These are phyloP conservation scores for Kodamaea neixiangensis DNA, from an alignment of 805 yeast genomes.

Conservation along the genomic window DNA sequence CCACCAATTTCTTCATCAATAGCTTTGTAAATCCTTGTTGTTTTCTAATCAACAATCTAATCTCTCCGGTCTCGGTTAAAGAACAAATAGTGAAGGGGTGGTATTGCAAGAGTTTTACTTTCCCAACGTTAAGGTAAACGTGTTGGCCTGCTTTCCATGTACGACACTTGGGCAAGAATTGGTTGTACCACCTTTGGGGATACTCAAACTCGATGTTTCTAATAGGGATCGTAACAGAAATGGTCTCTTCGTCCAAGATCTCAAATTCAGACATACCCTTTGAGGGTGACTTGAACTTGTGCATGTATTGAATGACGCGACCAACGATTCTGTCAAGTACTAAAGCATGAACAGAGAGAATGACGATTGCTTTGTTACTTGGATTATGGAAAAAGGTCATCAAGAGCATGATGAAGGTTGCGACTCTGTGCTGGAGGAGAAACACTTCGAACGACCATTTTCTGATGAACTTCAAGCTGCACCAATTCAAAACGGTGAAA, in stretches of 20 bases:
- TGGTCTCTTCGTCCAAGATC: conserved; percentile 42
- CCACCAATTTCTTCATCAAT: conserved; percentile 29
- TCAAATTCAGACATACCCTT: conserved; percentile 40
- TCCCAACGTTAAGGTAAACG: conserved; percentile 41
- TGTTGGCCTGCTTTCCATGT: conserved; percentile 54
- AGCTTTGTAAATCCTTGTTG: conserved; percentile 46
- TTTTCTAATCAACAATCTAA: conserved; percentile 42
- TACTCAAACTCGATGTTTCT: conserved; percentile 16
- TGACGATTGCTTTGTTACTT: conserved; percentile 31
- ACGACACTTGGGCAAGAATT: conserved; percentile 36
- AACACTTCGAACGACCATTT: conserved; percentile 45
- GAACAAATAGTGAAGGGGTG: conserved; percentile 53
- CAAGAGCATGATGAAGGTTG: conserved; percentile 44
- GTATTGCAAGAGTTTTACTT: conserved; percentile 38
- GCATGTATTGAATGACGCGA: conserved; percentile 32
- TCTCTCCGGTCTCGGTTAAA: conserved; percentile 37
- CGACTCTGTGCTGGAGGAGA: conserved; percentile 43
- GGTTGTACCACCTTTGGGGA: conserved; percentile 27
- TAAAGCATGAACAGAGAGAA: conserved; percentile 44
- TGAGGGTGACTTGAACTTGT: conserved; percentile 36
- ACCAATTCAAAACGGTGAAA: conserved; percentile 38
- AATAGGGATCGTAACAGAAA: conserved; percentile 41
- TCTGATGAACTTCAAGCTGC: conserved; percentile 36
- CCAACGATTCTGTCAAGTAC: conserved; percentile 42
- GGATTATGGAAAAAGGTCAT: conserved; percentile 44